A percentile compares a stretch with the other conserved stretches of the same genome.
These are phyloP conservation scores for Colletotrichum falcatum DNA, from an alignment of 2,329 filamentous ascomycete genomes.

Conservation along the genomic window DNA sequence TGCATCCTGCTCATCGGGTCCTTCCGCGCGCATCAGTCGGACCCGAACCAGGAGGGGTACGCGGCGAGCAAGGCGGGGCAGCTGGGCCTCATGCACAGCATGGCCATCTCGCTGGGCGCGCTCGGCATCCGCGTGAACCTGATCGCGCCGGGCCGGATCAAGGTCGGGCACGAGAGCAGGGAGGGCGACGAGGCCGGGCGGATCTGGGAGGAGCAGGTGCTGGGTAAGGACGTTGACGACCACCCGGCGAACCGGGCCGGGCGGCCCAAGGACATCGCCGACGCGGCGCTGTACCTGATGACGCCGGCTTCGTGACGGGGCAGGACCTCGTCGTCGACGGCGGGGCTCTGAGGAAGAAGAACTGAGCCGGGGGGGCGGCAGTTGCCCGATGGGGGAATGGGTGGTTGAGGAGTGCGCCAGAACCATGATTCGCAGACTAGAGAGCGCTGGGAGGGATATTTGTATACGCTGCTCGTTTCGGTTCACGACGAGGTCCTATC, in stretches of 20 bases:
- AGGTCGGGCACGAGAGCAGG: slow-evolving; percentile 59
- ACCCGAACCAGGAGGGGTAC: slow-evolving; percentile 62
- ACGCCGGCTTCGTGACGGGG: slow-evolving; percentile 47
- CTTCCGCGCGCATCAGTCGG: slow-evolving; percentile 58
- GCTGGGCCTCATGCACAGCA: slow-evolving; percentile 52
- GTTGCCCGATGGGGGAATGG: not conserved
- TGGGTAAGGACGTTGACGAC: slow-evolving; percentile 54
- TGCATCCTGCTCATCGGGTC: slow-evolving; percentile 60
- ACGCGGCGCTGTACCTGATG: slow-evolving; percentile 55
- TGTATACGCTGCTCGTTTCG: too few relatives aligned
- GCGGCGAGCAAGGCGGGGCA: slow-evolving; percentile 54
- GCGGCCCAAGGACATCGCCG: slow-evolving; percentile 57
- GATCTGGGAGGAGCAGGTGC: slow-evolving; percentile 50
- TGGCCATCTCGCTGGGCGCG: slow-evolving; percentile 50
- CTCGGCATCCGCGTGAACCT: slow-evolving; percentile 53
- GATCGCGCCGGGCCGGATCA: slow-evolving; percentile 60
- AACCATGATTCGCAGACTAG: not conserved
- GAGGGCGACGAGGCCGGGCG: slow-evolving; percentile 56
- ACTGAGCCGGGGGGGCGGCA: not conserved
- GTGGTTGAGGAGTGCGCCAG: too few relatives aligned
- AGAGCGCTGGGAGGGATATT: not conserved
- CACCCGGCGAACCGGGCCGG: slow-evolving; percentile 59
- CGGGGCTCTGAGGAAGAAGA: slow-evolving; percentile 46
- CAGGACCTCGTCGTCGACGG: slow-evolving; percentile 47
- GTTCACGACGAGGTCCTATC: too few relatives aligned